phyloP scores from a whole-genome alignment of 306 rosid genomes.

The Quercus wislizeni region DNA sequence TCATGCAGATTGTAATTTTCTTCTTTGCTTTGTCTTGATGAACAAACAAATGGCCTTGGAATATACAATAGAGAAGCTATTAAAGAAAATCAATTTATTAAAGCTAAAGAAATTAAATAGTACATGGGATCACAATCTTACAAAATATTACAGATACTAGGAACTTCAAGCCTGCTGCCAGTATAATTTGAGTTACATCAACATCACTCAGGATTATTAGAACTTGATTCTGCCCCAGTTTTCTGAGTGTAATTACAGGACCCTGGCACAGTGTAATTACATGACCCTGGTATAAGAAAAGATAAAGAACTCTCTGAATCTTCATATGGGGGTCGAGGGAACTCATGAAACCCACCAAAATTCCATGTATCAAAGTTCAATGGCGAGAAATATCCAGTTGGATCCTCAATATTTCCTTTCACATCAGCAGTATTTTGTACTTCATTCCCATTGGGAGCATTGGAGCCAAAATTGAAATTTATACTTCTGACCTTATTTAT shows the following conservation, averaged over 20 bases:
- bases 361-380: constrained; percentile 73
- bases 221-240: constrained; percentile 53
- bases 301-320: constrained; percentile 75
- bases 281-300: constrained; percentile 65
- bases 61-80: constrained; percentile 2
- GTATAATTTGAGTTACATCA: constrained; percentile 10
- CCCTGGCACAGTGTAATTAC: constrained; percentile 58
- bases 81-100: constrained; percentile 26
- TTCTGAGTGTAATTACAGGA: constrained; percentile 63
- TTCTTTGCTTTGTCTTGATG: background rate
- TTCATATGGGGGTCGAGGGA: constrained; percentile 79
- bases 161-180: constrained; percentile 3
- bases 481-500: constrained; percentile 38
- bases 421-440: constrained; percentile 47
- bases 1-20: background rate
- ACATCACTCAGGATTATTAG: constrained; percentile 34
- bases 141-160: constrained; percentile 27
- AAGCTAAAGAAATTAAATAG: constrained; percentile 36
- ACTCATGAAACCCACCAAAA: constrained; percentile 79
- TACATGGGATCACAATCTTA: constrained; percentile 31
- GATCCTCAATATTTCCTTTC: constrained; percentile 72
- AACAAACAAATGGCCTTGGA: background rate
- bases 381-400: constrained; percentile 69
- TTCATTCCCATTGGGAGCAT: constrained; percentile 36
- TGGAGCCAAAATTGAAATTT: constrained; percentile 61